A percentile compares a stretch with the other conserved stretches of the same genome.
Conservation (phyloP, 2,329 filamentous ascomycete species). For the Neophaeococcomyces mojaviensis region DNA sequence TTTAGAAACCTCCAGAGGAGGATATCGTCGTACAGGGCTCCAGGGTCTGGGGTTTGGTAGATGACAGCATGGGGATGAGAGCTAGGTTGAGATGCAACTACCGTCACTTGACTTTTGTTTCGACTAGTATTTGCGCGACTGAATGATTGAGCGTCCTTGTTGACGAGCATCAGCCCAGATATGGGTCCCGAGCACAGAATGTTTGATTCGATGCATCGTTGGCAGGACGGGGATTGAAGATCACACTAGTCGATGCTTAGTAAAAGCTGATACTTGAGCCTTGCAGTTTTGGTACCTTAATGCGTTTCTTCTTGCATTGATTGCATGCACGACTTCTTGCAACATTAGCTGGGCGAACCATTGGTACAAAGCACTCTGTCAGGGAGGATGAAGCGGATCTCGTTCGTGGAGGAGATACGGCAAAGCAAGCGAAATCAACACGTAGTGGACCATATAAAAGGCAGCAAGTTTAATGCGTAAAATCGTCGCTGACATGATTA, state of each 20-base stretch:
- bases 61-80: neutral
- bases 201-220: constrained; percentile 6
- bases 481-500: too few relatives aligned
- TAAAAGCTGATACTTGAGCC: too few relatives aligned
- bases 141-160: neutral
- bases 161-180: neutral
- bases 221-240: neutral
- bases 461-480: too few relatives aligned
- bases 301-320: constrained; percentile 6
- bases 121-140: neutral
- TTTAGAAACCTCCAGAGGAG: constrained; percentile 4
- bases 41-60: neutral
- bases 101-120: neutral
- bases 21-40: neutral
- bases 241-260: constrained; percentile 20
- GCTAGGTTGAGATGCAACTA: neutral
- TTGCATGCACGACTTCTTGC: constrained; percentile 5
- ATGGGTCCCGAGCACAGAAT: constrained; percentile 3
- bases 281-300: too few relatives aligned
- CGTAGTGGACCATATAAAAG: too few relatives aligned
- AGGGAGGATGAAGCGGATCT: too few relatives aligned
- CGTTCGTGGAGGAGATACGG: too few relatives aligned
- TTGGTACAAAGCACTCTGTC: neutral
- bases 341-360: constrained; percentile 4
- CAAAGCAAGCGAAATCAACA: too few relatives aligned